A percentile compares a stretch with the other conserved stretches of the same genome.
These are phyloP conservation scores for Yarrowia sp. DNA, from an alignment of 805 yeast genomes.

Conservation along the genomic window DNA sequence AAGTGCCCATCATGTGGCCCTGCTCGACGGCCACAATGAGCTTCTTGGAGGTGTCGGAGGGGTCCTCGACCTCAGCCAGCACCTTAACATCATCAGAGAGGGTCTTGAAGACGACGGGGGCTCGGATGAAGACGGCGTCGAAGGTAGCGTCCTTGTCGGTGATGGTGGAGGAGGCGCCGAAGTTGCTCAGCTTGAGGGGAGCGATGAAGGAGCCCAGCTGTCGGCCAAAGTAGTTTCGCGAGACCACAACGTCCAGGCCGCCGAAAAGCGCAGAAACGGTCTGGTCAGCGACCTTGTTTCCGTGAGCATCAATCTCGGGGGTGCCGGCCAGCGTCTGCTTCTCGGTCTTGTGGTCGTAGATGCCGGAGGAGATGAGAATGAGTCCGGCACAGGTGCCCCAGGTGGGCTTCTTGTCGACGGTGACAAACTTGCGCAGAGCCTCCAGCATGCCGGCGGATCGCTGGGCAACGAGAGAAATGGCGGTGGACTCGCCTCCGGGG, in stretches of 20 bases:
- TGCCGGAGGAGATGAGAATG: conserved; percentile 52
- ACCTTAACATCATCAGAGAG: conserved; percentile 26
- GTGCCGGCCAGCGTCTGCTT: conserved; percentile 50
- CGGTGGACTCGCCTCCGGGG: conserved; percentile 53
- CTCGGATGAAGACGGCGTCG: conserved; percentile 62
- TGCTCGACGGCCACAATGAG: conserved; percentile 72
- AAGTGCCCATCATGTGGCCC: conserved; percentile 64
- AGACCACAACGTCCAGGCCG: conserved; percentile 61
- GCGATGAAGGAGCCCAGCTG: conserved; percentile 65
- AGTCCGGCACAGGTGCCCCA: conserved; percentile 92
- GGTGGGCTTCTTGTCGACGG: conserved; percentile 50
- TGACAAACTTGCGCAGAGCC: conserved; percentile 53
- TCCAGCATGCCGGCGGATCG: conserved; percentile 52
- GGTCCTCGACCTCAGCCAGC: conserved; percentile 30
- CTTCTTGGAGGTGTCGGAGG: conserved; percentile 32
- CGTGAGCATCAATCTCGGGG: conserved; percentile 37
- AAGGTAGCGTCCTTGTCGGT: conserved; percentile 34
- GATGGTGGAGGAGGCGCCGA: conserved; percentile 36
- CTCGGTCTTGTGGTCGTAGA: conserved; percentile 25
- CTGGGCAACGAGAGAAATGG: conserved; percentile 70
- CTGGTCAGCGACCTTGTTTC: conserved; percentile 22
- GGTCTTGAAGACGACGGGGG: conserved; percentile 59
- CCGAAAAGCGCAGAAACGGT: conserved; percentile 53
- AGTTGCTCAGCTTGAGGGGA: conserved; percentile 43
- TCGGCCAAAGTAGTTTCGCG: conserved; percentile 76